A percentile compares a stretch with the other conserved stretches of the same genome.
These are phyloP conservation scores for Toxicodendron radicans DNA, from an alignment of 345 rosid genomes.

Conservation along the genomic window DNA sequence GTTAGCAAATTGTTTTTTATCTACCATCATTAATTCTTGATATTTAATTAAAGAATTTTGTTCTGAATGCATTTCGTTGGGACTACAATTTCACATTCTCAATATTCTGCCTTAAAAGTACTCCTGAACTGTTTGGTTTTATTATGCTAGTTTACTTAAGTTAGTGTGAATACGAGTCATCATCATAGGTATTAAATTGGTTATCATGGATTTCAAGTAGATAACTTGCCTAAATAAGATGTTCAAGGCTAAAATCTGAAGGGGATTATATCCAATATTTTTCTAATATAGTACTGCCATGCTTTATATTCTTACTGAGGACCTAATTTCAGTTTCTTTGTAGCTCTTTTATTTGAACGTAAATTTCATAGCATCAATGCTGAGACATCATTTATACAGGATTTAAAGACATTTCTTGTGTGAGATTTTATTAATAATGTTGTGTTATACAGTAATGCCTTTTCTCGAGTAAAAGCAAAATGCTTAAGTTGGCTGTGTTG, in stretches of 20 bases:
- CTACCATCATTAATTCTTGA: not conserved
- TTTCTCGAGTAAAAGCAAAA: slow-evolving; percentile 8
- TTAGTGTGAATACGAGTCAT: not conserved
- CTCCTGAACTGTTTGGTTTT: not conserved
- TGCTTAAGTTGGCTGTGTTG: not conserved
- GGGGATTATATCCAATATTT: not conserved
- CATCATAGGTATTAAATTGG: not conserved
- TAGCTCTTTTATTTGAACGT: not conserved
- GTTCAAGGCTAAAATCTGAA: not conserved
- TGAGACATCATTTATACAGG: not conserved
- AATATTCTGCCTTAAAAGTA: not conserved
- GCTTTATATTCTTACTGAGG: not conserved
- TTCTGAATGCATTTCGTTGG: not conserved
- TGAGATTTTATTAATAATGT: not conserved
- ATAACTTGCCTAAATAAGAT: not conserved
- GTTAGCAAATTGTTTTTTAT: not conserved
- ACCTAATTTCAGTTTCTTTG: not conserved
- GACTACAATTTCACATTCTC: not conserved
- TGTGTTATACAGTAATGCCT: not conserved
- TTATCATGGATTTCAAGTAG: not conserved
- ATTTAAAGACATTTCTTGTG: not conserved
- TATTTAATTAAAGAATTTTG: not conserved
- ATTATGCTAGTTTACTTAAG: not conserved
- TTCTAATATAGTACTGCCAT: not conserved
- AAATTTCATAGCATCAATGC: not conserved